These are phyloP conservation scores for Articulospora tetracladia DNA, from an alignment of 495 filamentous ascomycete species.

Conservation along the genomic window DNA sequence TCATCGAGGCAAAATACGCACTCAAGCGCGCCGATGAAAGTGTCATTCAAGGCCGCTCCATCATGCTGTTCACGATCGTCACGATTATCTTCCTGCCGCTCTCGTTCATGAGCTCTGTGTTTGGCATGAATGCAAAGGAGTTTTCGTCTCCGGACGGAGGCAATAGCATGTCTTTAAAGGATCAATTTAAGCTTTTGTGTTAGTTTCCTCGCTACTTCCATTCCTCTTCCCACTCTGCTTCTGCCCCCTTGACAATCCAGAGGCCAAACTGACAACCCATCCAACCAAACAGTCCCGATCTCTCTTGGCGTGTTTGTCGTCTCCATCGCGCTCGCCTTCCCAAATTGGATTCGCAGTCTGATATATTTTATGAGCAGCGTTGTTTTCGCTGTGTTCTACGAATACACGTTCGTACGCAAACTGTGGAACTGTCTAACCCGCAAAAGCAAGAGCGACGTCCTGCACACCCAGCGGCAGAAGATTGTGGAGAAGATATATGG, in stretches of 20 bases:
- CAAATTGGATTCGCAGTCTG: background rate
- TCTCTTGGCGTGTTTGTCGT: background rate
- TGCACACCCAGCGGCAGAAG: no score
- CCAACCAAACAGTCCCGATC: background rate
- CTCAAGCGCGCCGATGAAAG: slow-evolving; percentile 8
- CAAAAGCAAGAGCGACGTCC: no score
- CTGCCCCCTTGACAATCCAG: no score
- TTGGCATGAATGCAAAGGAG: slow-evolving; percentile 45
- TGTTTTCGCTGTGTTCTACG: background rate
- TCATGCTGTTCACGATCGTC: slow-evolving; percentile 36
- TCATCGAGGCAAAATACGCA: slow-evolving; percentile 12
- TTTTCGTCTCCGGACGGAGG: slow-evolving; percentile 15
- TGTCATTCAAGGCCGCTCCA: slow-evolving; percentile 20
- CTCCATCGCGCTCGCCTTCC: background rate
- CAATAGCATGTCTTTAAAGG: background rate
- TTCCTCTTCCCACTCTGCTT: no score
- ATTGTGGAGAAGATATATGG: no score
- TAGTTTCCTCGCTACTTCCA: background rate
- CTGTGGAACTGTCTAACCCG: no score
- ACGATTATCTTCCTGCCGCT: slow-evolving; percentile 32
- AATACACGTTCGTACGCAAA: no score
- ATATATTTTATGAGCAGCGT: background rate
- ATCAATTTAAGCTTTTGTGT: background rate
- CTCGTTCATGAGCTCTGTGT: slow-evolving; percentile 32
- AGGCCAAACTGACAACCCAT: background rate